phyloP scores from a whole-genome alignment of 2,329 filamentous ascomycete genomes.

The Cladosporium sp. region DNA sequence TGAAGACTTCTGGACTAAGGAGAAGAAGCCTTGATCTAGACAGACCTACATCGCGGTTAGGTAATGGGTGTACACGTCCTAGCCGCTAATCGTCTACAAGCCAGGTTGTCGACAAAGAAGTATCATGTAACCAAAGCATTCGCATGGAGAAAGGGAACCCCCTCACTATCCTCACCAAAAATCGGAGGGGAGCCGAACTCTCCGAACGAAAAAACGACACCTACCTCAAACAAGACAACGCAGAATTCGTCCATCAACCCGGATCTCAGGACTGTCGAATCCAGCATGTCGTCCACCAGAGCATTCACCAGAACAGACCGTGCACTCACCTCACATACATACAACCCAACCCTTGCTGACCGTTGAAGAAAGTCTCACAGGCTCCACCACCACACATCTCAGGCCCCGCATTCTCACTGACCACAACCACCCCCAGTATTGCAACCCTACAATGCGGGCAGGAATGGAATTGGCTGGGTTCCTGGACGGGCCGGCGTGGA shows the following conservation, averaged over 20 bases:
- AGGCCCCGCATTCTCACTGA: constrained; percentile 6
- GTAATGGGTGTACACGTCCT: background rate
- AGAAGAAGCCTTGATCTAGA: background rate
- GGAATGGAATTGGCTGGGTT: constrained; percentile 25
- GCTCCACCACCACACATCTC: background rate
- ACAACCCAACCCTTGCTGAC: constrained; percentile 4
- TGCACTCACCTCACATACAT: constrained; percentile 8
- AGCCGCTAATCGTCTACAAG: background rate
- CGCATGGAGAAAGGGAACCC: background rate
- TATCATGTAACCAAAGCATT: background rate
- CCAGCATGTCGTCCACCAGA: background rate
- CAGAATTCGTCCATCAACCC: background rate
- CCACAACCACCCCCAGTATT: background rate
- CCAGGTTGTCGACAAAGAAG: background rate
- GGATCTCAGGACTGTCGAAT: constrained; percentile 14
- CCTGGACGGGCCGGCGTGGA: constrained; percentile 23
- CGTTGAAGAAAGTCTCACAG: constrained; percentile 12
- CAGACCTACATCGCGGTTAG: background rate
- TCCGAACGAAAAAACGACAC: background rate
- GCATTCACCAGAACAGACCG: background rate
- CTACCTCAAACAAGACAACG: constrained; percentile 6
- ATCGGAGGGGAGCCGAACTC: background rate
- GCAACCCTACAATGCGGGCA: constrained; percentile 23
- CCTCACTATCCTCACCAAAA: background rate
- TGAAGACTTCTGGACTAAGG: background rate